Evolutionary conservation across 164 flowering plant species (phyloP).

Genomic region (Echeveria elegans): DNA sequence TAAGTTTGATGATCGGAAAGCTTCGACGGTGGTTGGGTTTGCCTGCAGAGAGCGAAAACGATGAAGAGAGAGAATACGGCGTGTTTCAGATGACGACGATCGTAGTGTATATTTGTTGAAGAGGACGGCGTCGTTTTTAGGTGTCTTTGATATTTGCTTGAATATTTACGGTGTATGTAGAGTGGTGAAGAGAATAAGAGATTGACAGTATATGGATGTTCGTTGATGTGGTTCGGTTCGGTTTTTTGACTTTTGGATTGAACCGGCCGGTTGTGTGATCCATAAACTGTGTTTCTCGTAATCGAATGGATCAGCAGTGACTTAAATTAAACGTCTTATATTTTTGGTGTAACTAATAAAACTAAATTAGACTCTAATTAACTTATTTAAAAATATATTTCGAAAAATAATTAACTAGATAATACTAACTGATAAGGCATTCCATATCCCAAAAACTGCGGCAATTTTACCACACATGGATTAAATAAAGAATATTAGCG

Average conservation of each 20-base stretch:
- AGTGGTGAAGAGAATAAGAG: neutral
- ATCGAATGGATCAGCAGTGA: neutral
- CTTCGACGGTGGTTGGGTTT: conserved; percentile 2
- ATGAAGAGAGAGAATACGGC: too few species aligned
- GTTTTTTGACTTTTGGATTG: too few species aligned
- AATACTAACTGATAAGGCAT: too few species aligned
- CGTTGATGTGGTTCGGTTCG: neutral
- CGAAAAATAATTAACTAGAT: too few species aligned
- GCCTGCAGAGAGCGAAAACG: conserved; percentile 6
- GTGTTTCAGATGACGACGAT: neutral
- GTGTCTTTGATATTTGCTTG: neutral
- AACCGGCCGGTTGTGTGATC: neutral
- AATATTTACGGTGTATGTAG: neutral
- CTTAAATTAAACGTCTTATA: too few species aligned
- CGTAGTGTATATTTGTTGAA: neutral
- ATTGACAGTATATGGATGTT: neutral
- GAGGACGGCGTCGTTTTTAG: neutral
- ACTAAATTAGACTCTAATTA: too few species aligned
- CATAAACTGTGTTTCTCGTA: neutral
- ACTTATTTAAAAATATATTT: too few species aligned
- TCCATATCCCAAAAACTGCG: too few species aligned
- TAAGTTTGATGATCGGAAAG: neutral
- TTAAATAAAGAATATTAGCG: too few species aligned
- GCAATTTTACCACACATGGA: too few species aligned
- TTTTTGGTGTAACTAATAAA: too few species aligned